phyloP scores from a whole-genome alignment of 164 flowering plant species.

The Warburgia ugandensis region DNA sequence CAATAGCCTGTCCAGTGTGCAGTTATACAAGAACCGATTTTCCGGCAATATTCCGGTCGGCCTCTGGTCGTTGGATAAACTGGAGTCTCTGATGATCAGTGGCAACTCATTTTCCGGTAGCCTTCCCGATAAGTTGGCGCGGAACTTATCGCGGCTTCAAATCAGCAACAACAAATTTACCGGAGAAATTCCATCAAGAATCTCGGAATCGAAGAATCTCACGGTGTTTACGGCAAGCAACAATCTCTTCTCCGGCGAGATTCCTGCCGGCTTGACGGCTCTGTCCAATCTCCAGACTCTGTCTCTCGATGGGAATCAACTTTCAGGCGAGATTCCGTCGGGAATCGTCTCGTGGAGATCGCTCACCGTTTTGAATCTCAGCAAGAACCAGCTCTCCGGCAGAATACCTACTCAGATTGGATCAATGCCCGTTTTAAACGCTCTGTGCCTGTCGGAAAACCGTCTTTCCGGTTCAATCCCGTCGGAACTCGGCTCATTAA shows the following conservation, averaged over 20 bases:
- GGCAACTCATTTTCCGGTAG: conserved; percentile 40
- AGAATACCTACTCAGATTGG: conserved; percentile 34
- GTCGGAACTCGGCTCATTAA: conserved; percentile 16
- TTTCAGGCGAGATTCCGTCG: conserved; percentile 36
- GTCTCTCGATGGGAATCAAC: conserved; percentile 35
- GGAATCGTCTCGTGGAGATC: conserved; percentile 37
- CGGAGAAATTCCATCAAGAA: conserved; percentile 35
- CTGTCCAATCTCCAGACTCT: conserved; percentile 28
- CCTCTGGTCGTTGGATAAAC: conserved; percentile 29
- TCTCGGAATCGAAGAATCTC: conserved; percentile 22
- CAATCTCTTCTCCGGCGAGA: conserved; percentile 38
- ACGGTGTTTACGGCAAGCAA: conserved; percentile 37
- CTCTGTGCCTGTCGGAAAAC: conserved; percentile 41
- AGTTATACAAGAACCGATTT: conserved; percentile 30
- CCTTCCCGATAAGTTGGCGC: conserved; percentile 29
- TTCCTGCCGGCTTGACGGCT: conserved; percentile 35
- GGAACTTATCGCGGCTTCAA: conserved; percentile 34
- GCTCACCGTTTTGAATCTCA: conserved; percentile 26
- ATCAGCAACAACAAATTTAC: conserved; percentile 41
- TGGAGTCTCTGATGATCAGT: conserved; percentile 15
- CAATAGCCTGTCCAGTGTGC: conserved; percentile 22
- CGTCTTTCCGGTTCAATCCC: conserved; percentile 44
- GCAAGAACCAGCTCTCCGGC: conserved; percentile 39
- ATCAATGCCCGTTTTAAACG: conserved; percentile 21
- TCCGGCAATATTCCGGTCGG: conserved; percentile 37